Conservation (phyloP, 2,329 filamentous ascomycete genomes). For the Aspergillus carbonarius region DNA sequence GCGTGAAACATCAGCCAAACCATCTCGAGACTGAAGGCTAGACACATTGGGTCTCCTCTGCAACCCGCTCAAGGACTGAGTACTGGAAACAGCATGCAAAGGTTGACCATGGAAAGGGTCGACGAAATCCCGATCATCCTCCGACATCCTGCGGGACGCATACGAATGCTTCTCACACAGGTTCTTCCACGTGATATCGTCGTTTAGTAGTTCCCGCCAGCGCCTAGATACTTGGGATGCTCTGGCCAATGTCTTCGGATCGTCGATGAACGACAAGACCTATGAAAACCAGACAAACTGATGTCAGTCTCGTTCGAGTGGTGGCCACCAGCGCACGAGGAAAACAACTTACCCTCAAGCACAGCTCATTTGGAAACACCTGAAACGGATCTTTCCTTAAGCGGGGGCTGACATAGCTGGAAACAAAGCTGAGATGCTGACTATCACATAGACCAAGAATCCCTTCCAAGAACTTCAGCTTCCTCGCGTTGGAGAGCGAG, state of each 20-base stretch:
- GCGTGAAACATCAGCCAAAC: constrained; percentile 48
- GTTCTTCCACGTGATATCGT: constrained; percentile 98
- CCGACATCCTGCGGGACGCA: constrained; percentile 67
- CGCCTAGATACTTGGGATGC: constrained; percentile 93
- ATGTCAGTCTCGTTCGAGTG: constrained; percentile 12
- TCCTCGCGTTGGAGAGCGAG: constrained; percentile 70
- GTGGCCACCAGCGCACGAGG: background rate
- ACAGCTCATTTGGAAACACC: constrained; percentile 87
- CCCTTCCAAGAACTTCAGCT: constrained; percentile 79
- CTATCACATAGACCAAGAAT: constrained; percentile 92
- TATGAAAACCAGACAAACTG: constrained; percentile 37
- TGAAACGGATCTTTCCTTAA: constrained; percentile 96
- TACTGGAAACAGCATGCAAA: constrained; percentile 21
- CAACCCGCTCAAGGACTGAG: constrained; percentile 21
- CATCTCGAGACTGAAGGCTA: constrained; percentile 44
- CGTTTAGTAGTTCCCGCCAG: constrained; percentile 89
- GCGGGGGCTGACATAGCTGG: constrained; percentile 89
- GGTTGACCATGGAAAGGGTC: constrained; percentile 35
- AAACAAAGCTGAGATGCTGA: constrained; percentile 91
- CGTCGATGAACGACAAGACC: constrained; percentile 96
- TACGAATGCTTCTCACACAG: constrained; percentile 96
- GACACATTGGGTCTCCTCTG: constrained; percentile 28
- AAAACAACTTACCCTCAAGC: constrained; percentile 67
- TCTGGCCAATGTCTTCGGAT: constrained; percentile 87
- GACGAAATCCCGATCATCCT: constrained; percentile 40